These are phyloP conservation scores for Parascedosporium putredinis DNA, from an alignment of 2,329 filamentous ascomycete genomes.

Conservation along the genomic window DNA sequence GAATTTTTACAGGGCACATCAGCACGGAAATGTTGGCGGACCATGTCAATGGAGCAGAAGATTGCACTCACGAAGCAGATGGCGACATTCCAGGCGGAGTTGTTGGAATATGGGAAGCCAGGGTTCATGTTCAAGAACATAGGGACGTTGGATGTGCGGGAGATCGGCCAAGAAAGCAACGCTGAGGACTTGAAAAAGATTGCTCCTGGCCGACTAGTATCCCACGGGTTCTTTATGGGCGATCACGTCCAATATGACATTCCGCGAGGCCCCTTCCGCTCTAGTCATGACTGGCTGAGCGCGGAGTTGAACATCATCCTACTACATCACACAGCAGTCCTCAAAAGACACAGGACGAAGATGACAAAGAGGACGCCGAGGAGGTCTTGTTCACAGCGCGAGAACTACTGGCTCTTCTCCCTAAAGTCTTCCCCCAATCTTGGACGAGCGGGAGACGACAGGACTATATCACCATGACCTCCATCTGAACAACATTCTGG, in stretches of 20 bases:
- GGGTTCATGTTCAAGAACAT: constrained; percentile 14
- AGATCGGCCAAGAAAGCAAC: not conserved
- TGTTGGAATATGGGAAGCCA: constrained; percentile 15
- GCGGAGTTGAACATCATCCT: constrained; percentile 20
- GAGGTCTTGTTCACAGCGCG: constrained; percentile 14
- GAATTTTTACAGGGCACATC: constrained; percentile 17
- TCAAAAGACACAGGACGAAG: constrained; percentile 16
- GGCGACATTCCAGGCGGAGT: constrained; percentile 20
- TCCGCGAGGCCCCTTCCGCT: constrained; percentile 25
- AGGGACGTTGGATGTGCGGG: constrained; percentile 16
- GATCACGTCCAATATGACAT: constrained; percentile 21
- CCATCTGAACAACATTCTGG: constrained; percentile 27
- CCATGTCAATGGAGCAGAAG: constrained; percentile 23
- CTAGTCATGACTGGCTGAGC: constrained; percentile 27
- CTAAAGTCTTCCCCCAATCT: constrained; percentile 20
- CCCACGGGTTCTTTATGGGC: constrained; percentile 23
- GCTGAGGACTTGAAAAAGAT: not conserved
- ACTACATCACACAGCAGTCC: constrained; percentile 15
- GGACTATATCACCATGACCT: constrained; percentile 27
- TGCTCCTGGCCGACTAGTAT: constrained; percentile 20
- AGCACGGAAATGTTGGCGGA: constrained; percentile 15
- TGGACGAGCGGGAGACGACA: constrained; percentile 18
- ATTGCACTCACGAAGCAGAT: constrained; percentile 18
- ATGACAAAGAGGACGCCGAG: constrained; percentile 22
- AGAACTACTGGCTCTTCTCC: constrained; percentile 21